phyloP scores from a whole-genome alignment of 305 asterid species.

The Fraxinus floribunda region DNA sequence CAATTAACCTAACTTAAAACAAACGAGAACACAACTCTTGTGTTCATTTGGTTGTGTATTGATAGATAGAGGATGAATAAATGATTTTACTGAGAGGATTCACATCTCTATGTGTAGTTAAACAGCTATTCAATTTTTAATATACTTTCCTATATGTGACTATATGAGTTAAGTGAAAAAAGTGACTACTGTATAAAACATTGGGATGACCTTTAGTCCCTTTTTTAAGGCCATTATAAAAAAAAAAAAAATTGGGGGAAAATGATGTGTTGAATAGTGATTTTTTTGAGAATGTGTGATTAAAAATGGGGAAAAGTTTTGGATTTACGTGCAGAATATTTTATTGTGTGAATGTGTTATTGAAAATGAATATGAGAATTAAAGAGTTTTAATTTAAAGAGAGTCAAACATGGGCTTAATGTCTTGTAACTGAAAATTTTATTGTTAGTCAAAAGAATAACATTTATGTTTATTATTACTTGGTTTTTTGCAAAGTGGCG shows the following conservation, averaged over 20 bases:
- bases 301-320: too few species aligned
- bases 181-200: background rate
- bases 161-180: background rate
- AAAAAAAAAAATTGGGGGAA: too few species aligned
- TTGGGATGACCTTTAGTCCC: background rate
- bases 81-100: background rate
- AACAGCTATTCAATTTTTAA: background rate
- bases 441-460: background rate
- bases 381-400: too few species aligned
- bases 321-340: too few species aligned
- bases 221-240: too few species aligned
- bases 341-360: too few species aligned
- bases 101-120: background rate
- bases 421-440: background rate
- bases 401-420: background rate
- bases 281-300: too few species aligned
- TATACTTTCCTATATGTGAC: background rate
- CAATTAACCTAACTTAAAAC: background rate
- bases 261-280: too few species aligned
- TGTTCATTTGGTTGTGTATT: background rate
- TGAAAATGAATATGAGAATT: too few species aligned
- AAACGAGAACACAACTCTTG: background rate
- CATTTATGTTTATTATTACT: background rate
- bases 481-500: background rate
- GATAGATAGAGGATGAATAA: background rate